Conservation (phyloP, 2,329 filamentous ascomycete genomes). For the Calonectria multiphialidica region DNA sequence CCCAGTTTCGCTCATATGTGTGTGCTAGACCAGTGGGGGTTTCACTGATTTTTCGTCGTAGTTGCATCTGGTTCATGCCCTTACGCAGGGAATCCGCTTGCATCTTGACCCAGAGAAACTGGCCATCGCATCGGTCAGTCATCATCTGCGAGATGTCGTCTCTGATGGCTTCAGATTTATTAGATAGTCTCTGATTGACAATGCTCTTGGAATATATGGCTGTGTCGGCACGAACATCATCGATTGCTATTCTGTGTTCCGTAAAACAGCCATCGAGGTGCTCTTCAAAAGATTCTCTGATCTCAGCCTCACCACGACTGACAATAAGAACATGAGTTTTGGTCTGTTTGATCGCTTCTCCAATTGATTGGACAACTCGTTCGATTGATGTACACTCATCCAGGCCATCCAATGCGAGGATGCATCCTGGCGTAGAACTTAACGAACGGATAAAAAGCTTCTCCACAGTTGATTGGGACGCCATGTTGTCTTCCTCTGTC, state of each 20-base stretch:
- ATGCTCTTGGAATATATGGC: constrained; percentile 19
- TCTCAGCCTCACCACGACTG: not conserved
- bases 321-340: not conserved
- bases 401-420: not conserved
- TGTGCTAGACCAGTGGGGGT: constrained; percentile 42
- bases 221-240: not conserved
- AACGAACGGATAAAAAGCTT: not conserved
- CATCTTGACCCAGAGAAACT: constrained; percentile 50
- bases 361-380: not conserved
- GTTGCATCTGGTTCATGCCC: constrained; percentile 43
- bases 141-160: constrained; percentile 37
- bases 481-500: not conserved
- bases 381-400: not conserved
- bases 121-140: constrained; percentile 44
- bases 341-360: not conserved
- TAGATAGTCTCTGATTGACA: constrained; percentile 42
- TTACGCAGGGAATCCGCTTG: constrained; percentile 39
- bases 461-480: not conserved
- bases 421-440: not conserved
- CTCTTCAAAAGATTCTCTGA: not conserved
- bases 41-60: constrained; percentile 43
- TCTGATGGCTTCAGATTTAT: constrained; percentile 34
- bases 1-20: constrained; percentile 48
- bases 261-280: not conserved
- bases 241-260: not conserved